A percentile compares a stretch with the other conserved stretches of the same genome.
phyloP scores from a whole-genome alignment of 129 eudicot genomes.

The Saussurea involucrata region DNA sequence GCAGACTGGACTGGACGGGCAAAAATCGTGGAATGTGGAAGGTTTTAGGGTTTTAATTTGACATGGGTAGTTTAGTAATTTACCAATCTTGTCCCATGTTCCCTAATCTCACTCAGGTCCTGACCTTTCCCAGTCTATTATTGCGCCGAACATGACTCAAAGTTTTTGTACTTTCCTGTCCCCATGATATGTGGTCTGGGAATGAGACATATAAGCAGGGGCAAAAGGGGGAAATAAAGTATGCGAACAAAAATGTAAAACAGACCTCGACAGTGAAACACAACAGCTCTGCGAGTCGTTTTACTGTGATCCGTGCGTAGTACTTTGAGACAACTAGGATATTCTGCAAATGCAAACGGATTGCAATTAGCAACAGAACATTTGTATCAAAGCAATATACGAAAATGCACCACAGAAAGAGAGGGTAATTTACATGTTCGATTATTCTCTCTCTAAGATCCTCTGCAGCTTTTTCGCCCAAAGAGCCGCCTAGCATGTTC shows the following conservation, averaged over 20 bases:
- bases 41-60: background rate
- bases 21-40: background rate
- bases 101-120: background rate
- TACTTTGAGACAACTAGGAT: slow-evolving; percentile 84
- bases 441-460: slow-evolving; percentile 85
- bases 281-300: slow-evolving; percentile 80
- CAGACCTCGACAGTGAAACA: slow-evolving; percentile 77
- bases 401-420: background rate
- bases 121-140: no score
- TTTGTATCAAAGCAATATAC: background rate
- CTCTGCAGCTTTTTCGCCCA: slow-evolving; percentile 85
- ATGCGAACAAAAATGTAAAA: background rate
- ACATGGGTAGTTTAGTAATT: background rate
- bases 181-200: background rate
- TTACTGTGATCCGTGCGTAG: slow-evolving; percentile 73
- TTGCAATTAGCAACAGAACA: background rate
- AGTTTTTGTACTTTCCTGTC: background rate
- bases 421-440: slow-evolving; percentile 60
- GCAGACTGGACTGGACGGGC: background rate
- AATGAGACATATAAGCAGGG: background rate
- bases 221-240: background rate
- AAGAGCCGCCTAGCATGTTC: slow-evolving; percentile 81
- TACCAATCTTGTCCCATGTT: background rate
- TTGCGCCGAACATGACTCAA: background rate
- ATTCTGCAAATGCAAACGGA: slow-evolving; percentile 45